These are phyloP conservation scores for Rhodotorula sp. DNA, from an alignment of 1,284 basidiomycete species.

Conservation along the genomic window DNA sequence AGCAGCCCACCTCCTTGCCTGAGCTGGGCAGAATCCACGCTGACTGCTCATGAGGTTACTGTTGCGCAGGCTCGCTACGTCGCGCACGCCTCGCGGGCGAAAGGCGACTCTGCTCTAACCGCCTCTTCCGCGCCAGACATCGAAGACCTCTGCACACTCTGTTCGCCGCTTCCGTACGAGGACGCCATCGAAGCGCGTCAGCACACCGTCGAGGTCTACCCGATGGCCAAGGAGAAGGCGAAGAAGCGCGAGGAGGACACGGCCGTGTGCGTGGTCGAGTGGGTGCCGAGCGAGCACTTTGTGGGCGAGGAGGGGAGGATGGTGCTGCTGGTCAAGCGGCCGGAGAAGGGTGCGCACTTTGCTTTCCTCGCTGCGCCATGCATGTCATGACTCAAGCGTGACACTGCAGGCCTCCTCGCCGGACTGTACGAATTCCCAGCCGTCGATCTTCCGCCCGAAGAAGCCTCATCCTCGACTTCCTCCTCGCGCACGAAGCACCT, in stretches of 20 bases:
- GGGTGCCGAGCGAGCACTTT: slow-evolving; percentile 54
- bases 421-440: slow-evolving; percentile 83
- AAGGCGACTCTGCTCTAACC: not conserved
- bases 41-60: too few relatives aligned
- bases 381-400: not conserved
- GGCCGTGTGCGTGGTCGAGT: slow-evolving; percentile 80
- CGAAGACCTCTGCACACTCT: slow-evolving; percentile 72
- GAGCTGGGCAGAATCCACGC: not conserved
- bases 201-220: slow-evolving; percentile 67
- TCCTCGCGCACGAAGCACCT: slow-evolving; percentile 12
- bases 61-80: slow-evolving; percentile 19
- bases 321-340: slow-evolving; percentile 77
- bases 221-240: slow-evolving; percentile 83
- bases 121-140: slow-evolving; percentile 57
- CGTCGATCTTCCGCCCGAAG: slow-evolving; percentile 46
- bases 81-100: slow-evolving; percentile 27
- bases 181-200: slow-evolving; percentile 31
- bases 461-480: slow-evolving; percentile 11
- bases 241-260: slow-evolving; percentile 81
- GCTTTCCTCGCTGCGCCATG: not conserved
- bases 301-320: slow-evolving; percentile 53
- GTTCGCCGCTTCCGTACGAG: slow-evolving; percentile 61
- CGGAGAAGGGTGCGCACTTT: slow-evolving; percentile 68
- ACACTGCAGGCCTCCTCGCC: slow-evolving; percentile 73
- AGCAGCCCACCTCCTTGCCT: slow-evolving; percentile 11